Evolutionary conservation across 2,329 filamentous ascomycete species (phyloP).

Genomic region (Lasiodiplodia sp.): DNA sequence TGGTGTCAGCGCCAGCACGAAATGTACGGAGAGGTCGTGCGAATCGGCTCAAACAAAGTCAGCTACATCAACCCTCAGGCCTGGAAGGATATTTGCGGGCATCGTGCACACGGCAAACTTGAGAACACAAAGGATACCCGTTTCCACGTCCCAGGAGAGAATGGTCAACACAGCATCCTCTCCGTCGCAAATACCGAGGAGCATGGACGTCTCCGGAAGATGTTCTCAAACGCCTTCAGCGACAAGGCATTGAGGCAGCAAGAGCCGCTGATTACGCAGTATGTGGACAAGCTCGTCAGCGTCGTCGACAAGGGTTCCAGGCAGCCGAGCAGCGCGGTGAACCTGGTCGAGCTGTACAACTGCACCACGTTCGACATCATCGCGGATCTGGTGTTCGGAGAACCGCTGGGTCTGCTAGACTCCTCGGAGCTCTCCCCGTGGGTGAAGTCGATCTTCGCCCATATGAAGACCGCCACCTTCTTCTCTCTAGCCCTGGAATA

Average conservation of each 20-base stretch:
- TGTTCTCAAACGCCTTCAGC: slow-evolving; percentile 40
- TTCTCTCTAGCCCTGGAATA: background rate
- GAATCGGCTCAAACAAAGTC: slow-evolving; percentile 16
- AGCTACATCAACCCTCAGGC: slow-evolving; percentile 27
- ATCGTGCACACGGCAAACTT: slow-evolving; percentile 2
- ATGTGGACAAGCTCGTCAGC: slow-evolving; percentile 46
- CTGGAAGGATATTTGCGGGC: slow-evolving; percentile 30
- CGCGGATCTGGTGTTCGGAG: slow-evolving; percentile 42
- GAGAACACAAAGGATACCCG: slow-evolving; percentile 2
- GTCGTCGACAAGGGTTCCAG: slow-evolving; percentile 34
- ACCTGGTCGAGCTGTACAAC: slow-evolving; percentile 25
- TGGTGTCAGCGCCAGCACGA: background rate
- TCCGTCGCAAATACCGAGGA: slow-evolving; percentile 29
- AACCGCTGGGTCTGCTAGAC: slow-evolving; percentile 41
- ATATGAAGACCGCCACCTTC: slow-evolving; percentile 29
- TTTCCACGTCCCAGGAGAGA: background rate
- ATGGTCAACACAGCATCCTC: background rate
- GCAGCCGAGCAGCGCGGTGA: background rate
- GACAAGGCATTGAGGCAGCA: slow-evolving; percentile 41
- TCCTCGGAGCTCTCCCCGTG: slow-evolving; percentile 41
- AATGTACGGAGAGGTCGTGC: slow-evolving; percentile 28
- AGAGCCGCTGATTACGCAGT: slow-evolving; percentile 41
- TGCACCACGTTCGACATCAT: slow-evolving; percentile 44
- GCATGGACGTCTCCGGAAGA: slow-evolving; percentile 32
- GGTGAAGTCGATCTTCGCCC: slow-evolving; percentile 41